These are phyloP conservation scores for Stachybotrys echinatus DNA, from an alignment of 2,329 filamentous ascomycete species.

Conservation along the genomic window DNA sequence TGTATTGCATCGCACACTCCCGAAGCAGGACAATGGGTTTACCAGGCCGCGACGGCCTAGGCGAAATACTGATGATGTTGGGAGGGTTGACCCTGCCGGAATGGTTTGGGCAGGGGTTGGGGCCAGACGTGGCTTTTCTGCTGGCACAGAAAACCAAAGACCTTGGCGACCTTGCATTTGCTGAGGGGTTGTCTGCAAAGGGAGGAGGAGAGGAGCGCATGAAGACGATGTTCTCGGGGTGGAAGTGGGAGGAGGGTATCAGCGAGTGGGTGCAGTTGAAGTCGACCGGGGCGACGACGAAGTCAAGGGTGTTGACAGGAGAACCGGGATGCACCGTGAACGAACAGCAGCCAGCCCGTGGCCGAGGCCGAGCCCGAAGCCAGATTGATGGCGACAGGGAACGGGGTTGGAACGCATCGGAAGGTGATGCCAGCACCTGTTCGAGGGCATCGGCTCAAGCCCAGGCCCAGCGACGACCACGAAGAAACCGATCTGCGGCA, in stretches of 20 bases:
- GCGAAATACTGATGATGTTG: conserved; percentile 34
- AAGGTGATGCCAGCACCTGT: no score
- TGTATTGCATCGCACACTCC: conserved; percentile 40
- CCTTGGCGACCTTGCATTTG: conserved; percentile 47
- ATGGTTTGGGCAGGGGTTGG: conserved; percentile 30
- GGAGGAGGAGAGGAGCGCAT: conserved; percentile 5
- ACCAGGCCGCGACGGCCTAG: conserved; percentile 29
- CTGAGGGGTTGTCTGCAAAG: conserved; percentile 33
- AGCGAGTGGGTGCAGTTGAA: conserved; percentile 30
- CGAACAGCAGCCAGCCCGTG: neutral
- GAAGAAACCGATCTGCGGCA: neutral
- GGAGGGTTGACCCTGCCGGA: conserved; percentile 24
- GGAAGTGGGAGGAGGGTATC: conserved; percentile 35
- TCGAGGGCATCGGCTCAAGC: no score
- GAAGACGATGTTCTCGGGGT: conserved; percentile 25
- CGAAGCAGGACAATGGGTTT: conserved; percentile 37
- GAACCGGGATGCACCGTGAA: no score
- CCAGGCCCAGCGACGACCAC: no score
- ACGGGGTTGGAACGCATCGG: neutral
- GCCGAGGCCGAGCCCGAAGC: neutral
- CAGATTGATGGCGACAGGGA: neutral
- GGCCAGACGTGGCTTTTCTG: conserved; percentile 42
- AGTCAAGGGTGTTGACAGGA: neutral
- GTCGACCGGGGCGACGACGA: conserved; percentile 7
- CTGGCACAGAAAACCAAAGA: conserved; percentile 48